These are phyloP conservation scores for Fusarium sp. DNA, from an alignment of 2,329 filamentous ascomycete genomes.

Conservation along the genomic window DNA sequence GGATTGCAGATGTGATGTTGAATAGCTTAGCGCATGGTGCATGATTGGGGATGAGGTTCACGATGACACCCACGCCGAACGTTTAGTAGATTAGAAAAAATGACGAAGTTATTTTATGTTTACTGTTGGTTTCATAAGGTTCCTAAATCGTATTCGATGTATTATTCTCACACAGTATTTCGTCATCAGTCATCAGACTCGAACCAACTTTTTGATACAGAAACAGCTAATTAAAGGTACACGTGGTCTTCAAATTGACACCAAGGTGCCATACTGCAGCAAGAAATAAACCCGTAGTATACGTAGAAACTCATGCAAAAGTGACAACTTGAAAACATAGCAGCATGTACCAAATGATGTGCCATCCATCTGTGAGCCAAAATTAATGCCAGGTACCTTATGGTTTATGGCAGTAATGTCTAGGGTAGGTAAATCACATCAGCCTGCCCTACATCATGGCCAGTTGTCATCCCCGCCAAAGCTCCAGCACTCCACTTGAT, in stretches of 20 bases:
- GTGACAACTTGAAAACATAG: background rate
- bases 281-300: too few species aligned
- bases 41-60: constrained; percentile 41
- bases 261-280: too few species aligned
- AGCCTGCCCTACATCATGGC: constrained; percentile 13
- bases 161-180: background rate
- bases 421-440: constrained; percentile 17
- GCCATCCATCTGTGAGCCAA: background rate
- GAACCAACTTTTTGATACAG: too few species aligned
- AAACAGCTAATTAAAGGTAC: too few species aligned
- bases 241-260: too few species aligned
- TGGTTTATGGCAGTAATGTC: background rate
- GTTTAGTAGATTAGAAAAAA: constrained; percentile 45
- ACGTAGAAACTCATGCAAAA: too few species aligned
- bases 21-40: constrained; percentile 41
- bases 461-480: constrained; percentile 34
- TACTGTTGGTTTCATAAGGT: background rate
- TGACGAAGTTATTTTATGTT: constrained; percentile 29
- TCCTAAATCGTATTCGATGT: background rate
- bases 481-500: constrained; percentile 22
- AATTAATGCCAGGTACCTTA: background rate
- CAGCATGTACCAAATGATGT: background rate
- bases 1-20: constrained; percentile 36
- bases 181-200: too few species aligned
- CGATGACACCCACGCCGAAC: constrained; percentile 44